Percentiles rank a stretch among this genome's conserved stretches.
Evolutionary conservation across 768 basidiomycete species (phyloP).

Genomic region (Kwoniella sp.): DNA sequence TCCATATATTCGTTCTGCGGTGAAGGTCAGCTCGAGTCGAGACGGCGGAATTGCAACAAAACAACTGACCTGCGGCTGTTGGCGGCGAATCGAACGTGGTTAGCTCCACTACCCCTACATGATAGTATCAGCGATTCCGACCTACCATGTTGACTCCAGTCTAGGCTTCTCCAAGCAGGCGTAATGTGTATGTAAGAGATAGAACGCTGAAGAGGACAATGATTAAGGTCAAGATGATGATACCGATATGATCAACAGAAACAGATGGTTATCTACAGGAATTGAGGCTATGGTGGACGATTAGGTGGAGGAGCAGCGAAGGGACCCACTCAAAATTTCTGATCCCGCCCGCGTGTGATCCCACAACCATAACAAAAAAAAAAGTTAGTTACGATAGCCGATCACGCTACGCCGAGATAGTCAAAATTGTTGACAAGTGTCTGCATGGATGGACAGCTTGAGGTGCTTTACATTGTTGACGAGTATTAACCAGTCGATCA

Average conservation of each 20-base stretch:
- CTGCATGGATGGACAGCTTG: too few species aligned
- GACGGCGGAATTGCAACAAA: not conserved
- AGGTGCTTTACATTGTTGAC: too few species aligned
- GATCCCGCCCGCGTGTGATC: conserved; percentile 10
- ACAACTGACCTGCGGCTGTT: conserved; percentile 43
- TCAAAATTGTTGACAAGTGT: conserved; percentile 1
- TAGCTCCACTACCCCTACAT: conserved; percentile 13
- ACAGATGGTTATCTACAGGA: too few species aligned
- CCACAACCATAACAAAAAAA: not conserved
- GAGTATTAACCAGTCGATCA: too few species aligned
- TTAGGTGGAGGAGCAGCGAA: not conserved
- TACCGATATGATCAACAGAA: not conserved
- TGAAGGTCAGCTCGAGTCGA: conserved; percentile 13
- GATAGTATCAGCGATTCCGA: not conserved
- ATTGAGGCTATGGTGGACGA: not conserved
- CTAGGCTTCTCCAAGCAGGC: not conserved
- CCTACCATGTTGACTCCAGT: conserved; percentile 36
- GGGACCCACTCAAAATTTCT: conserved; percentile 15
- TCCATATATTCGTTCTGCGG: conserved; percentile 97
- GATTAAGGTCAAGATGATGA: not conserved
- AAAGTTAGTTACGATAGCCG: conserved; percentile 1
- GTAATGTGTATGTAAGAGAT: not conserved
- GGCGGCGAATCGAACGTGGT: conserved; percentile 6
- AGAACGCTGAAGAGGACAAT: not conserved
- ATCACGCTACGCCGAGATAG: conserved; percentile 1